Conservation (phyloP, 352 stramenopile species). For the Hyaloperonospora brassicae region DNA sequence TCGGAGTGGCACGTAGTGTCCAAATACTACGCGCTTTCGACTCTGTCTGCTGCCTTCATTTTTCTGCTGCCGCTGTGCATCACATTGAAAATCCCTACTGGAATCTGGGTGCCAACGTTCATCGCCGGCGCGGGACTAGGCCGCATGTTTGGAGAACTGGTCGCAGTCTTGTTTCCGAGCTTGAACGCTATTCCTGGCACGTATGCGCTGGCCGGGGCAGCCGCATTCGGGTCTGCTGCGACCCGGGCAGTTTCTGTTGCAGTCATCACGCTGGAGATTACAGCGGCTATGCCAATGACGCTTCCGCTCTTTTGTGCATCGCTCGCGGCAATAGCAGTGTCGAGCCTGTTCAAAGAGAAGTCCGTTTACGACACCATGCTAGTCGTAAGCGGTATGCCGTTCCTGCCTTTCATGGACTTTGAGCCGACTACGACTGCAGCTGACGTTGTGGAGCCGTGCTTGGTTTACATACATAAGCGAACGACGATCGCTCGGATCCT, state of each 20-base stretch:
- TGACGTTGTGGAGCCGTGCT: slow-evolving; percentile 62
- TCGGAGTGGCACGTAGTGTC: slow-evolving; percentile 42
- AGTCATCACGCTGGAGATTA: slow-evolving; percentile 85
- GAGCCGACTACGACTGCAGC: slow-evolving; percentile 41
- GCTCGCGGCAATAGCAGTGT: slow-evolving; percentile 56
- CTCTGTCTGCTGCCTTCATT: slow-evolving; percentile 44
- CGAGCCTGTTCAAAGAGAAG: slow-evolving; percentile 54
- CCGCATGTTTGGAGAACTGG: slow-evolving; percentile 62
- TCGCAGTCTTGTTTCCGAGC: slow-evolving; percentile 27
- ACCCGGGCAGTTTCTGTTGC: slow-evolving; percentile 76
- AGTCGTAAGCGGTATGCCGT: slow-evolving; percentile 65
- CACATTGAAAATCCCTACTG: slow-evolving; percentile 69
- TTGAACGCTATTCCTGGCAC: slow-evolving; percentile 38
- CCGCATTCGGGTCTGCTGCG: slow-evolving; percentile 55
- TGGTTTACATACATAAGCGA: slow-evolving; percentile 68
- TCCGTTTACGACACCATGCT: slow-evolving; percentile 84
- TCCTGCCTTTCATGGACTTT: slow-evolving; percentile 77
- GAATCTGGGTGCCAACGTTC: slow-evolving; percentile 81
- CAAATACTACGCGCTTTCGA: slow-evolving; percentile 57
- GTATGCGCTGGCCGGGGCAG: slow-evolving; percentile 74
- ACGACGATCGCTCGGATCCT: slow-evolving; percentile 63
- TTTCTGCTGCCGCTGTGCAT: slow-evolving; percentile 75
- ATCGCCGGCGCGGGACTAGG: slow-evolving; percentile 77
- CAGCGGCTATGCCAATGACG: slow-evolving; percentile 71
- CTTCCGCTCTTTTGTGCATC: slow-evolving; percentile 73